Base-by-base conservation (phyloP, 495 filamentous ascomycete genomes). In the Margaritispora aquatica region DNA sequence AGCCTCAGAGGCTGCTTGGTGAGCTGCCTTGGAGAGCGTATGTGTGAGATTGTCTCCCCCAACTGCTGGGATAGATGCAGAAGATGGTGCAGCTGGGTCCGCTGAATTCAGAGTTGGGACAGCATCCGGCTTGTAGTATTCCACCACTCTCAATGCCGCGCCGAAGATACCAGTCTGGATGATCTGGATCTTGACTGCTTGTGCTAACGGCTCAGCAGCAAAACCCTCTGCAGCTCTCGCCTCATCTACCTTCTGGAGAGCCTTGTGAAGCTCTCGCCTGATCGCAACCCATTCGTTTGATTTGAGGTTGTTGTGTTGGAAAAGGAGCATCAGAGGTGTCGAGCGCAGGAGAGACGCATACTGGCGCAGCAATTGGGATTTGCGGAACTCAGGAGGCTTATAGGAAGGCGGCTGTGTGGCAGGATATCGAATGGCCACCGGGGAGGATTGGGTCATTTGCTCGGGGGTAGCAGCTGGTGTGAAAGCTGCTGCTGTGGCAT, bases 221-320 rank as follows among this genome's bases (percentile, higher is more conserved):
- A 74, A 69, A 23, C 77, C 78, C 47, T 74, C 75, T 21, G 76
- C 65, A 34, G 73, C 74, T 61, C 80, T 71, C 15, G 62, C 60
- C 19, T 70, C 67, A 65, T 90, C 86, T 1, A 89, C 82, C 53
- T 85, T 88, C 23, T 71, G 67, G 17, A 97, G 70, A 1, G 90
- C 91, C 5, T 73, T 73, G 22, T 72, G 70, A 20, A 98, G 75
- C 74, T 97, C 95, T 55, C 94, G 85, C 55, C 94, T 81, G 57
- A 98, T 82, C 13, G 85, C 85, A 26, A 84, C 78, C 93, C 92
- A 96, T 81, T 98, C 94, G 41, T 78, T 76, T 3, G 92, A 84
- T 54, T 86, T 88, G 53, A 98, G 77, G 72, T 97, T 97, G 80
- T 92, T 96, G 80, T 97, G 94, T 74, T 97, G 93, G 80, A 98